A percentile compares a stretch with the other conserved stretches of the same genome.
phyloP scores from a whole-genome alignment of 1,284 basidiomycete species.

The Jaminaea rosea region DNA sequence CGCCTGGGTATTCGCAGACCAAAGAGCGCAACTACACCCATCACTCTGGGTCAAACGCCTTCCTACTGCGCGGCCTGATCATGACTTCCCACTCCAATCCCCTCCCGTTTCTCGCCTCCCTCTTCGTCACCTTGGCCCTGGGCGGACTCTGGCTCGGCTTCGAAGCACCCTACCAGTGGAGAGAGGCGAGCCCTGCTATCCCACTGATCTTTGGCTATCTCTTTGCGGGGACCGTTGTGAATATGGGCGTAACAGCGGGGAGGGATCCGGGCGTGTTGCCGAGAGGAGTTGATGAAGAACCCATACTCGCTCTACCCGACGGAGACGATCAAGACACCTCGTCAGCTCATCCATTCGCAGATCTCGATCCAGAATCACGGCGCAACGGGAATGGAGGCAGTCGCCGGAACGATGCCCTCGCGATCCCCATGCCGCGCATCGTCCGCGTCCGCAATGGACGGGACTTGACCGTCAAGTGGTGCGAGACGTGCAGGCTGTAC shows the following conservation, averaged over 20 bases:
- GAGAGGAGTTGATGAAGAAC: constrained; percentile 34
- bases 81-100: constrained; percentile 37
- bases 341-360: constrained; percentile 14
- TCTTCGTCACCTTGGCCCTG: constrained; percentile 20
- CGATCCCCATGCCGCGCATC: constrained; percentile 12
- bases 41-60: constrained; percentile 27
- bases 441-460: constrained; percentile 12
- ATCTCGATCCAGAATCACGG: constrained; percentile 15
- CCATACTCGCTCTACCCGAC: neutral
- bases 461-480: constrained; percentile 39
- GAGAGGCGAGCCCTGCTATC: constrained; percentile 26
- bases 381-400: no score
- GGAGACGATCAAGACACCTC: neutral
- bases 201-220: constrained; percentile 32
- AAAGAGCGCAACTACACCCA: constrained; percentile 23
- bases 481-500: constrained; percentile 43
- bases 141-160: constrained; percentile 38
- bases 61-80: constrained; percentile 27
- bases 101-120: constrained; percentile 23
- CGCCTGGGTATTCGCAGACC: no score
- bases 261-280: constrained; percentile 44
- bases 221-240: constrained; percentile 21
- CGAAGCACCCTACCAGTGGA: constrained; percentile 27
- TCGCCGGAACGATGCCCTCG: constrained; percentile 15
- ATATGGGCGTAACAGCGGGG: constrained; percentile 38